Conservation (phyloP, 2,329 filamentous ascomycete species). For the Exserohilum rostratum region DNA sequence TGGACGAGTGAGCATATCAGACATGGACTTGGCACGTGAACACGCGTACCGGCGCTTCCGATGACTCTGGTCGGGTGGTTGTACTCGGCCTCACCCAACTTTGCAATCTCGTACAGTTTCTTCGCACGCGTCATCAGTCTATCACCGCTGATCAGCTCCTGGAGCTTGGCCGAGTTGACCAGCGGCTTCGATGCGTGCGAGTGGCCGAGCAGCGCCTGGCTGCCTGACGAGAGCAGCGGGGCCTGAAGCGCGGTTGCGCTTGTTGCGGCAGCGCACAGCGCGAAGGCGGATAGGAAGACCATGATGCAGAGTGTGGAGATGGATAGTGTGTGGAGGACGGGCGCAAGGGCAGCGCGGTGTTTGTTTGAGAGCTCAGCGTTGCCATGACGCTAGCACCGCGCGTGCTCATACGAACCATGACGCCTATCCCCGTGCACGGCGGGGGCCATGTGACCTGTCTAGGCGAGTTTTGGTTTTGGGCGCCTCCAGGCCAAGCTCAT, state of each 20-base stretch:
- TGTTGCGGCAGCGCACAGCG: slow-evolving; percentile 36
- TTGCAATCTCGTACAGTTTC: slow-evolving; percentile 50
- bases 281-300: slow-evolving; percentile 35
- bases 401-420: slow-evolving; percentile 20
- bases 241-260: slow-evolving; percentile 38
- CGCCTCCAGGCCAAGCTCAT: too few species aligned
- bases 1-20: slow-evolving; percentile 21
- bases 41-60: slow-evolving; percentile 41
- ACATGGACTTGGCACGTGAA: slow-evolving; percentile 17
- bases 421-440: slow-evolving; percentile 30
- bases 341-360: slow-evolving; percentile 23
- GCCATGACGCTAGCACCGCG: slow-evolving; percentile 34
- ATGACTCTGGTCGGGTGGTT: slow-evolving; percentile 52
- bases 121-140: slow-evolving; percentile 41
- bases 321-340: slow-evolving; percentile 4
- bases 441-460: not conserved
- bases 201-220: slow-evolving; percentile 32
- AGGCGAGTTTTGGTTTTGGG: too few species aligned
- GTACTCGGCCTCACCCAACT: slow-evolving; percentile 50
- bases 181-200: slow-evolving; percentile 36
- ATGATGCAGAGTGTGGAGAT: slow-evolving; percentile 22
- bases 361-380: slow-evolving; percentile 26
- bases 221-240: slow-evolving; percentile 34
- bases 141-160: slow-evolving; percentile 45
- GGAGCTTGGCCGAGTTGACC: slow-evolving; percentile 44